Conservation (phyloP, 2,329 filamentous ascomycete species). For the Phialophora chinensis region DNA sequence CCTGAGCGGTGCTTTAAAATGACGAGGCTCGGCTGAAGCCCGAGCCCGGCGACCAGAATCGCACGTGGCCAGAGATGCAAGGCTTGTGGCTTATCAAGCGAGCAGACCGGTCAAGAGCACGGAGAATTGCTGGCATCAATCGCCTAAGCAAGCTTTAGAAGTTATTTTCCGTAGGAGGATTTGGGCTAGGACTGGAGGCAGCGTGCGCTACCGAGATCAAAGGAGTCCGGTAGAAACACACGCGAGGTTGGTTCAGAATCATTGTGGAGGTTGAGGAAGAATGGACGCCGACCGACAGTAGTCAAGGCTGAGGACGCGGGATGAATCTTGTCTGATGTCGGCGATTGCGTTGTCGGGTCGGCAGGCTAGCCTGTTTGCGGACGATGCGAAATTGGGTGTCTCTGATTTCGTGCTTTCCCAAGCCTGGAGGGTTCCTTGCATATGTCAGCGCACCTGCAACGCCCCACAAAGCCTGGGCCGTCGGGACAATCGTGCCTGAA, state of each 20-base stretch:
- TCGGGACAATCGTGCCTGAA: too few species aligned
- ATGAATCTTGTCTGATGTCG: neutral
- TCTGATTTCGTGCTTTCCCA: slow-evolving; percentile 32
- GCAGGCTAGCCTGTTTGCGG: slow-evolving; percentile 3
- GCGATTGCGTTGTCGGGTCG: slow-evolving; percentile 1
- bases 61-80: slow-evolving; percentile 8
- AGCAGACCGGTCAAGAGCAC: slow-evolving; percentile 10
- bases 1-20: neutral
- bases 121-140: slow-evolving; percentile 18
- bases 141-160: slow-evolving; percentile 6
- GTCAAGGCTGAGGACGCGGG: neutral
- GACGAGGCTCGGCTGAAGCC: slow-evolving; percentile 19
- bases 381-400: slow-evolving; percentile 31
- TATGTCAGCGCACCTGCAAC: slow-evolving; percentile 18
- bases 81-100: slow-evolving; percentile 12
- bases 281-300: slow-evolving; percentile 7
- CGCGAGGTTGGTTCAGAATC: slow-evolving; percentile 20
- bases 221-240: slow-evolving; percentile 7
- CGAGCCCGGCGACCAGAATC: slow-evolving; percentile 16
- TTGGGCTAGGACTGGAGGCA: slow-evolving; percentile 1
- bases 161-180: neutral
- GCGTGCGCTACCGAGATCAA: slow-evolving; percentile 20
- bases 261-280: neutral
- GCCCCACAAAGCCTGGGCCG: neutral
- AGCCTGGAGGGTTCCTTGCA: slow-evolving; percentile 15